These are phyloP conservation scores for Blastocystis sp. DNA, from an alignment of 352 stramenopile species.

Conservation along the genomic window DNA sequence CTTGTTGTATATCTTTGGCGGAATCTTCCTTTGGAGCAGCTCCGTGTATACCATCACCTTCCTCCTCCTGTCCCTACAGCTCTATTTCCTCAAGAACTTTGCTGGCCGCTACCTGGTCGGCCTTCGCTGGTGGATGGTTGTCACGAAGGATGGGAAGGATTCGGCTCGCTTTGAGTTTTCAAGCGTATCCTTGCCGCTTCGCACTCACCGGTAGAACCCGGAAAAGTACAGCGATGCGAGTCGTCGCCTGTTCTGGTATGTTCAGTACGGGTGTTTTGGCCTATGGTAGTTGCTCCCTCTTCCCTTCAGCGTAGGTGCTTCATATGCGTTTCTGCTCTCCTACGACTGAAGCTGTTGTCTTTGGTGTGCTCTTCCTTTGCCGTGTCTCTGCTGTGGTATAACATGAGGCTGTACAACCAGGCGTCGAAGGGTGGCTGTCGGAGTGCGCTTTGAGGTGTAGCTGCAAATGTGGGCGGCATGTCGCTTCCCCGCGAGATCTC, in stretches of 20 bases:
- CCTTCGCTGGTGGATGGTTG: slow-evolving; percentile 11
- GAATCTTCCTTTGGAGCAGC: not conserved
- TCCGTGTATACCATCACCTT: not conserved
- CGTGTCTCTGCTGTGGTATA: too few relatives aligned
- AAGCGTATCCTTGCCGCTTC: not conserved
- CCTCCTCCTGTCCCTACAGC: not conserved
- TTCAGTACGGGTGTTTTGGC: not conserved
- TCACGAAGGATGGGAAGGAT: not conserved
- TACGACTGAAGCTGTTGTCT: too few relatives aligned
- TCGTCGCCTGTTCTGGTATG: not conserved
- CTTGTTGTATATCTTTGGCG: slow-evolving; percentile 34
- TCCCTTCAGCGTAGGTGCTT: too few relatives aligned
- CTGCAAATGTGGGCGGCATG: too few relatives aligned
- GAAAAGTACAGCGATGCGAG: slow-evolving; percentile 1
- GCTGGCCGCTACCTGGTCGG: slow-evolving; percentile 12
- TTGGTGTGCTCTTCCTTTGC: too few relatives aligned
- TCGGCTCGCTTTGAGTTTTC: slow-evolving; percentile 15
- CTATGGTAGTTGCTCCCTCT: not conserved
- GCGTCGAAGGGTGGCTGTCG: too few relatives aligned
- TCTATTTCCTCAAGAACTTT: slow-evolving; percentile 43
- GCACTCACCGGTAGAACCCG: not conserved
- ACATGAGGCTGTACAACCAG: too few relatives aligned
- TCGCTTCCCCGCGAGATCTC: too few relatives aligned
- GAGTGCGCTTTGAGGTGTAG: too few relatives aligned
- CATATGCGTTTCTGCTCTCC: too few relatives aligned